These are phyloP conservation scores for Botrytis squamosa DNA, from an alignment of 2,329 filamentous ascomycete genomes.

Conservation along the genomic window DNA sequence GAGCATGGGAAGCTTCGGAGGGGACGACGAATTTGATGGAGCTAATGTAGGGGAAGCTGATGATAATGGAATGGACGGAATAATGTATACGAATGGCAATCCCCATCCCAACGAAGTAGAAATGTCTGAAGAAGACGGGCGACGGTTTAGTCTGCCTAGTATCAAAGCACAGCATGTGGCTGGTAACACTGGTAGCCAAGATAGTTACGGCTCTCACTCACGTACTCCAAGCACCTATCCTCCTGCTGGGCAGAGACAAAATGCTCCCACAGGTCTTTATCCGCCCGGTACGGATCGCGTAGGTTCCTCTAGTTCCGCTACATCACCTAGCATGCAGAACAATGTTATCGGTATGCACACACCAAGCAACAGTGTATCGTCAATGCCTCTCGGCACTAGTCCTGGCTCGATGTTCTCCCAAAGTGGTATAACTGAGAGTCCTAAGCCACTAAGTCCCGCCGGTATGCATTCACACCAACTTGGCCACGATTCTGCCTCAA, in stretches of 20 bases:
- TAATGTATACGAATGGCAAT: constrained; percentile 48
- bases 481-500: constrained; percentile 52
- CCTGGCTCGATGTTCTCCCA: constrained; percentile 62
- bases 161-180: constrained; percentile 71
- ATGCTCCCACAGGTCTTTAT: constrained; percentile 54
- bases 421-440: constrained; percentile 76
- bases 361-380: constrained; percentile 51
- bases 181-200: constrained; percentile 41
- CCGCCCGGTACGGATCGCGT: constrained; percentile 59
- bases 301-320: constrained; percentile 50
- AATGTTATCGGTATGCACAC: constrained; percentile 45
- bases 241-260: constrained; percentile 57
- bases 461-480: constrained; percentile 50
- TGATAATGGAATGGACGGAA: constrained; percentile 56
- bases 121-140: constrained; percentile 57
- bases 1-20: constrained; percentile 79
- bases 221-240: constrained; percentile 76
- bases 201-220: constrained; percentile 53
- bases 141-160: constrained; percentile 69
- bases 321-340: constrained; percentile 50
- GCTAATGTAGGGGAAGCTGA: constrained; percentile 52
- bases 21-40: constrained; percentile 70
- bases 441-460: constrained; percentile 73
- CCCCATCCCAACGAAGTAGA: constrained; percentile 60
- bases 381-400: constrained; percentile 47